These are phyloP conservation scores for Tulasnella sp. DNA, from an alignment of 768 basidiomycete species.

Conservation along the genomic window DNA sequence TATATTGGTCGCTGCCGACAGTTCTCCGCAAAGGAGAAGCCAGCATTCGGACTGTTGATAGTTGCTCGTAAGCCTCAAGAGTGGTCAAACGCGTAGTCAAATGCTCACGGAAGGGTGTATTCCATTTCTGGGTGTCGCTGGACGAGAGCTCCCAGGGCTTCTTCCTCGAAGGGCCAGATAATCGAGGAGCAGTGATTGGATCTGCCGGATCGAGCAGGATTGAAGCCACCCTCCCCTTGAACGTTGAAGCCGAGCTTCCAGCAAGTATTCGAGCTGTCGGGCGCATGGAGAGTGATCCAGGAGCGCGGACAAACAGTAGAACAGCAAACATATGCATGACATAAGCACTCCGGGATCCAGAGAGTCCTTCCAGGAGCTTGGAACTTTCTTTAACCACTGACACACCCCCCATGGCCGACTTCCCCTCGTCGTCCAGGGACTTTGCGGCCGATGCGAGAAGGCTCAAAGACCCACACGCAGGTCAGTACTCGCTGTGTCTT, in stretches of 20 bases:
- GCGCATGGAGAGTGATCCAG: constrained; percentile 36
- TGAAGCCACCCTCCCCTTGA: constrained; percentile 20
- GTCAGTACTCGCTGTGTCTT: neutral
- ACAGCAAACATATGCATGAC: neutral
- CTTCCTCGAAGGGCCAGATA: constrained; percentile 45
- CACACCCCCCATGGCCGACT: constrained; percentile 40
- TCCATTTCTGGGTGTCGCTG: neutral
- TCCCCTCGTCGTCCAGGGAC: neutral
- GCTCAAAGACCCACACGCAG: constrained; percentile 2
- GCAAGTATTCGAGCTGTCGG: constrained; percentile 69
- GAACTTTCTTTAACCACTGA: constrained; percentile 20
- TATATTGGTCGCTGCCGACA: constrained; percentile 33
- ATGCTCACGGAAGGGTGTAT: constrained; percentile 9
- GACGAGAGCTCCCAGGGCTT: constrained; percentile 15
- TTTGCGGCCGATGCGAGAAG: constrained; percentile 5
- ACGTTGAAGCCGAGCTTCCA: constrained; percentile 28
- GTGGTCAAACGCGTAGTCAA: neutral
- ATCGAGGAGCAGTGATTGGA: constrained; percentile 42
- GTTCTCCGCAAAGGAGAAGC: constrained; percentile 52
- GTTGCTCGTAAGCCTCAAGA: neutral
- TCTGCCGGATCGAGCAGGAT: constrained; percentile 45
- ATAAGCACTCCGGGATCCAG: neutral
- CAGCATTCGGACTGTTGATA: constrained; percentile 53
- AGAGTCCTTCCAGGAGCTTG: neutral
- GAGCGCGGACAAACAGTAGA: neutral